phyloP scores from a whole-genome alignment of 2,329 filamentous ascomycete genomes.

The Xylogone sp. region DNA sequence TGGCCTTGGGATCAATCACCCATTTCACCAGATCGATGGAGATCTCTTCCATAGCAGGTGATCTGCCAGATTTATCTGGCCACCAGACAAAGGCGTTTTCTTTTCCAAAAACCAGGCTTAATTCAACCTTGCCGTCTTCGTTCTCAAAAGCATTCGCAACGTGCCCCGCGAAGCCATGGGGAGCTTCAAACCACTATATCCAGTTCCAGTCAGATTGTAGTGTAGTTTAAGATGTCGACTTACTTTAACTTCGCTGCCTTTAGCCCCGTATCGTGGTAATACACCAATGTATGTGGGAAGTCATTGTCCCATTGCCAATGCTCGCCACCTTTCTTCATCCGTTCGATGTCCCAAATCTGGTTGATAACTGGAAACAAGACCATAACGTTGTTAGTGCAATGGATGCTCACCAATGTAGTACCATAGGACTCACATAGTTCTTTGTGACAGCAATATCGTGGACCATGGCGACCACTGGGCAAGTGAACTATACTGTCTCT shows the following conservation, averaged over 20 bases:
- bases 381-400: not conserved
- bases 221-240: not conserved
- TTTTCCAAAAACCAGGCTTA: constrained; percentile 34
- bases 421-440: constrained; percentile 30
- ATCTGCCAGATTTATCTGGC: constrained; percentile 32
- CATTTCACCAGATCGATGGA: constrained; percentile 15
- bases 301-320: constrained; percentile 51
- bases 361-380: constrained; percentile 41
- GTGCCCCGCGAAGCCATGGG: constrained; percentile 41
- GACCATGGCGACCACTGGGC: constrained; percentile 48
- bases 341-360: constrained; percentile 39
- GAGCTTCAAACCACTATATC: constrained; percentile 34
- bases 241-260: constrained; percentile 37
- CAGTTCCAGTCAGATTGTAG: constrained; percentile 10
- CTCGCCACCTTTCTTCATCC: constrained; percentile 40
- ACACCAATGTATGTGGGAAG: constrained; percentile 47
- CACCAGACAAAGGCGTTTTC: constrained; percentile 40
- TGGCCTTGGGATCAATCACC: constrained; percentile 21
- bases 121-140: constrained; percentile 36
- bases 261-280: constrained; percentile 44
- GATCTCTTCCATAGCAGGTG: constrained; percentile 26
- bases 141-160: constrained; percentile 44
- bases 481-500: constrained; percentile 42
- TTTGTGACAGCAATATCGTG: constrained; percentile 44
- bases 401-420: not conserved